Conservation (phyloP, 2,329 filamentous ascomycete genomes). For the Clarireedia monteithiana region DNA sequence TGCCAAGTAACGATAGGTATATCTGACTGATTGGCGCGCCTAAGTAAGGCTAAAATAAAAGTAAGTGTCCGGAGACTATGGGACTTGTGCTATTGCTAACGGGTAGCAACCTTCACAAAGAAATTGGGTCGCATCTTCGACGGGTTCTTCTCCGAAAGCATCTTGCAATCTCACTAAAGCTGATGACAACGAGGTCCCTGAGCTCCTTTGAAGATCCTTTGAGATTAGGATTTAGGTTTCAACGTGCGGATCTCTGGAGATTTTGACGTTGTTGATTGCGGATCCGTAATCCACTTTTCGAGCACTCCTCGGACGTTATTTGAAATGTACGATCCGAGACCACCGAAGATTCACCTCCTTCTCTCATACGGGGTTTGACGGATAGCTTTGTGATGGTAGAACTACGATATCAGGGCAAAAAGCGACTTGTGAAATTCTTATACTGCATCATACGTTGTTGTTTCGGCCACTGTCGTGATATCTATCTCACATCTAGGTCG, state of each 20-base stretch:
- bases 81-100: conserved; percentile 1
- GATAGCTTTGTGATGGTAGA: too few species aligned
- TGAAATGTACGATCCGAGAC: too few species aligned
- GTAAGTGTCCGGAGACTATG: neutral
- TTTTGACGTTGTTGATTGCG: too few species aligned
- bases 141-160: conserved; percentile 1
- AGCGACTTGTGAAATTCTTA: neutral
- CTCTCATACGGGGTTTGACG: too few species aligned
- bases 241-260: neutral
- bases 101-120: neutral
- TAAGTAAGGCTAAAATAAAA: neutral
- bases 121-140: conserved; percentile 4
- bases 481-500: neutral
- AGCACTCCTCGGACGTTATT: too few species aligned
- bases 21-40: neutral
- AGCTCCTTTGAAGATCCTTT: neutral
- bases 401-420: too few species aligned
- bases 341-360: too few species aligned
- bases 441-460: neutral
- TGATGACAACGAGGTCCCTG: neutral
- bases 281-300: too few species aligned
- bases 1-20: neutral
- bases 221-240: neutral
- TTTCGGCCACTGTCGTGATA: neutral
- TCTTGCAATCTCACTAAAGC: neutral